Evolutionary conservation across 2,329 filamentous ascomycete genomes (phyloP).

Genomic region (Cercospora brassicicola): DNA sequence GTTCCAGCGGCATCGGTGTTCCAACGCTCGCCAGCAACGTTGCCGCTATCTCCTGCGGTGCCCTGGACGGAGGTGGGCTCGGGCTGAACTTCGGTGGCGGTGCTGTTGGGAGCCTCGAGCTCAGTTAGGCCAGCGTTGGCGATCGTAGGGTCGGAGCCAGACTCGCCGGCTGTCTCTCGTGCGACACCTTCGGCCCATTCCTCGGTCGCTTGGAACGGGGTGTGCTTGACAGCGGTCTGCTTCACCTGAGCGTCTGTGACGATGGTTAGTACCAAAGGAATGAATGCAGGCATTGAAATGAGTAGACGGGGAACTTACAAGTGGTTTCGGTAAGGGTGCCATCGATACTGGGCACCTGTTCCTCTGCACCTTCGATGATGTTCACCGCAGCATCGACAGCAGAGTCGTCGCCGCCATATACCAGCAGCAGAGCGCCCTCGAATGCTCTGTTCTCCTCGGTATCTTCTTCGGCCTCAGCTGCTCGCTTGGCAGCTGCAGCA

Average conservation of each 20-base stretch:
- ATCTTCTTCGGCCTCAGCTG: slow-evolving; percentile 65
- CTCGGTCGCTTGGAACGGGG: slow-evolving; percentile 57
- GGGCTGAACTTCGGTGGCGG: slow-evolving; percentile 32
- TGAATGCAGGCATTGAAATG: background rate
- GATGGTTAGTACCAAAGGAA: background rate
- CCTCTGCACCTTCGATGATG: slow-evolving; percentile 70
- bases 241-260: slow-evolving; percentile 41
- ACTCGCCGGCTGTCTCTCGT: slow-evolving; percentile 43
- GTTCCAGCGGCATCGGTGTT: slow-evolving; percentile 54
- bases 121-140: slow-evolving; percentile 68
- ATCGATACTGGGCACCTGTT: slow-evolving; percentile 64
- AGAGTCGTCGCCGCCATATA: slow-evolving; percentile 74
- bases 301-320: slow-evolving; percentile 57
- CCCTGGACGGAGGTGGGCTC: slow-evolving; percentile 38
- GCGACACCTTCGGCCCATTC: slow-evolving; percentile 52
- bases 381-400: slow-evolving; percentile 75
- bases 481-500: slow-evolving; percentile 71
- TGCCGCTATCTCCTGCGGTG: slow-evolving; percentile 47
- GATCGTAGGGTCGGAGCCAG: slow-evolving; percentile 64
- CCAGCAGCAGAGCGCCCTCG: slow-evolving; percentile 73
- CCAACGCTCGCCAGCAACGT: slow-evolving; percentile 65
- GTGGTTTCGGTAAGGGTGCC: slow-evolving; percentile 67
- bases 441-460: slow-evolving; percentile 77
- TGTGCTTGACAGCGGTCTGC: slow-evolving; percentile 47
- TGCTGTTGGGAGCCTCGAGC: slow-evolving; percentile 53